A percentile compares a stretch with the other conserved stretches of the same genome.
Evolutionary conservation across 306 rosid species (phyloP).

Genomic region (Mimosa bimucronata): DNA sequence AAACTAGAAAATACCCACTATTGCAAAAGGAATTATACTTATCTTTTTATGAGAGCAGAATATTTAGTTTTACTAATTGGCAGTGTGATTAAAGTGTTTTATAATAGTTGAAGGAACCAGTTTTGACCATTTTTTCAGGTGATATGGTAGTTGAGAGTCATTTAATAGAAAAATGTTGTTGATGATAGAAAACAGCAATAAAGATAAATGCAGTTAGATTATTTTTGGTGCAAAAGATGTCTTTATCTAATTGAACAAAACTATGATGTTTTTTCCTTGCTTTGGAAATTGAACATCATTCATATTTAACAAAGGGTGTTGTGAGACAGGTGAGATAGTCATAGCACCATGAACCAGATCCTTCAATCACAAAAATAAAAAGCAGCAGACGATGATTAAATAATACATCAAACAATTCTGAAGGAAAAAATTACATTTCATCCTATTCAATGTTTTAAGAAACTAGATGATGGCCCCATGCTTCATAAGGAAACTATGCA

Average conservation of each 20-base stretch:
- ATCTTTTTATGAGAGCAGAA: background rate
- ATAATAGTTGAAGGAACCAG: background rate
- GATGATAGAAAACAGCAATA: background rate
- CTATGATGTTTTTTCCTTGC: conserved; percentile 56
- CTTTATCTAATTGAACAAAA: conserved; percentile 14
- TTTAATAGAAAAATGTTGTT: background rate
- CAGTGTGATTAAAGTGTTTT: background rate
- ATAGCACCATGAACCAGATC: conserved; percentile 72
- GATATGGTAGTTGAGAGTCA: background rate
- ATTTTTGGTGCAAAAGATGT: background rate
- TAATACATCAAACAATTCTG: conserved; percentile 10
- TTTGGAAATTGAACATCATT: conserved; percentile 73
- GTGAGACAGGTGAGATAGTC: conserved; percentile 55
- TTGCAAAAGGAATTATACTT: background rate
- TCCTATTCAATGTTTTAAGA: conserved; percentile 8
- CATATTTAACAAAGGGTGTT: conserved; percentile 61
- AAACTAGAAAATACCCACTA: background rate
- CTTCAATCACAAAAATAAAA: conserved; percentile 52
- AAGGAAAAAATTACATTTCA: background rate
- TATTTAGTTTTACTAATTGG: background rate
- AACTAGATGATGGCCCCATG: background rate
- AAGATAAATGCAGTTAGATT: conserved; percentile 20
- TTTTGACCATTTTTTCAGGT: background rate
- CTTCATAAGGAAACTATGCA: background rate
- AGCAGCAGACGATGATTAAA: conserved; percentile 32